Conservation (phyloP, 805 yeast genomes). For the Sungouiozyma ichnusensis region DNA sequence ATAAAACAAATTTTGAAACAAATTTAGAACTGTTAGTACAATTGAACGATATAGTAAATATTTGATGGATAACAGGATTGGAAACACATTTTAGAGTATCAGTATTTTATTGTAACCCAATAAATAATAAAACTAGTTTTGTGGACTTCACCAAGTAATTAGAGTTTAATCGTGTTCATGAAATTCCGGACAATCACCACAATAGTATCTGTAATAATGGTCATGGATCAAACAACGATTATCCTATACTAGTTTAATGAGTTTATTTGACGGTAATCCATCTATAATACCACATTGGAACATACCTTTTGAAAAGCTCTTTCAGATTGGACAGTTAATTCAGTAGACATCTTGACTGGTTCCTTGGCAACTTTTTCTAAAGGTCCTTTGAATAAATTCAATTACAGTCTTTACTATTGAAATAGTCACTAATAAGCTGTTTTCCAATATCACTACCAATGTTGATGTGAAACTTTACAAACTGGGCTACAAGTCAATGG, state of each 20-base stretch:
- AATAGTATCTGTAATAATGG: too few relatives aligned
- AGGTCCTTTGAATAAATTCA: neutral
- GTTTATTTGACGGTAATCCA: neutral
- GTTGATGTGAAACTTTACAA: neutral
- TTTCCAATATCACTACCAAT: neutral
- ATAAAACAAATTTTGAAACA: neutral
- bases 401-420: neutral
- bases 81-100: too few relatives aligned
- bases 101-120: too few relatives aligned
- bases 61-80: neutral
- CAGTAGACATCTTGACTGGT: conserved; percentile 83
- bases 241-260: neutral
- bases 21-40: conserved; percentile 31
- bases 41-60: neutral
- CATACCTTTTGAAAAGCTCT: conserved; percentile 99
- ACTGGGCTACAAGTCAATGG: neutral
- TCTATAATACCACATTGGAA: conserved; percentile 9
- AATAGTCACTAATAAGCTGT: neutral
- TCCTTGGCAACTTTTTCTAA: conserved; percentile 12
- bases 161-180: too few relatives aligned
- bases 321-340: conserved; percentile 99
- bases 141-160: too few relatives aligned
- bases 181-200: too few relatives aligned
- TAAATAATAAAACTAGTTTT: too few relatives aligned
- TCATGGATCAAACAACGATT: too few relatives aligned